These are phyloP conservation scores for Atkinsonella hypoxylon DNA, from an alignment of 2,329 filamentous ascomycete species.

Conservation along the genomic window DNA sequence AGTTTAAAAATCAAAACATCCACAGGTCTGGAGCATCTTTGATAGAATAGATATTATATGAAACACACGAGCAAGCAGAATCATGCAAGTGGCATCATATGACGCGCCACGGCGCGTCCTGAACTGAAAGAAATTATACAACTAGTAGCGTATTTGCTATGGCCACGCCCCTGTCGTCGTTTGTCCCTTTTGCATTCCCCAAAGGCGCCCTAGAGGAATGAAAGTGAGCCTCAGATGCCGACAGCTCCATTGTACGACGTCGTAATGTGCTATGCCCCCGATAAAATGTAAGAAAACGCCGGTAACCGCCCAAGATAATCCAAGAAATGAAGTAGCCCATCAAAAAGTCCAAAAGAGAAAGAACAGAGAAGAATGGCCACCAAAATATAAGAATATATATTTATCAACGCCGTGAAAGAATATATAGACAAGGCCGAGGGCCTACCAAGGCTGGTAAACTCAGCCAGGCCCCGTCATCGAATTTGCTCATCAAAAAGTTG, in stretches of 20 bases:
- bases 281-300: constrained; percentile 1
- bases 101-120: background rate
- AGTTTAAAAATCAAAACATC: background rate
- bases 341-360: background rate
- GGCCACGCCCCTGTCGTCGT: background rate
- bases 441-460: no score
- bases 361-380: background rate
- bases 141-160: background rate
- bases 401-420: no score
- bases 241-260: background rate
- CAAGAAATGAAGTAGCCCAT: background rate
- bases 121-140: background rate
- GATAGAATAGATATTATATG: background rate
- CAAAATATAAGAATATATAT: no score
- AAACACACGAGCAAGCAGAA: background rate
- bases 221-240: background rate
- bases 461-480: no score
- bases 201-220: background rate
- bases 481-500: no score
- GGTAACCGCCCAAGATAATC: background rate
- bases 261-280: background rate
- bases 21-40: background rate
- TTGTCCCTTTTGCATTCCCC: background rate
- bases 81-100: background rate
- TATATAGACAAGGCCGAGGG: no score